Base-by-base conservation (phyloP, 257 asterid species). In the Fraxinus excelsior region DNA sequence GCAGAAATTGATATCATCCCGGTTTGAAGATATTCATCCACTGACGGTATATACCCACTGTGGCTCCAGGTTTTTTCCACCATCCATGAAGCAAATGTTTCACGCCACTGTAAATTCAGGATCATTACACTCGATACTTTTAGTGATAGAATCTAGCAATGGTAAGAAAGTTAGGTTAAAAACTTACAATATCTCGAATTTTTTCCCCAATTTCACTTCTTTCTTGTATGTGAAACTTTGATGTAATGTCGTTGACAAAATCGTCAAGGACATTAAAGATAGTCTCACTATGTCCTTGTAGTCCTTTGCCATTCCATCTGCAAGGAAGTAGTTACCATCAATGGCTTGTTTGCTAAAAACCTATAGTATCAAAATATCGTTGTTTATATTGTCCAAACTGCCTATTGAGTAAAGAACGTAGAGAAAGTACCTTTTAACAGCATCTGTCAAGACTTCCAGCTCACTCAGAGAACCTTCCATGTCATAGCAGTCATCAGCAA, bases 401-500 rank as follows among this genome's bases (percentile, higher is more conserved):
- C n/a, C n/a, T n/a, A n/a, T n/a, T n/a, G n/a, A n/a, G n/a, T n/a
- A n/a, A n/a, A n/a, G n/a, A n/a, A n/a, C 34, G 34, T 31, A 31
- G 58, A 8, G 44, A n/a, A 23, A 3, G 9, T 78, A 86, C 92
- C 90, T 87, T 60, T 70, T 76, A 60, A 91, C 65, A 5, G 94
- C 92, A 35, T 80, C 75, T 1, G 92, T 91, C 70, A 91, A 74
- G 31, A 28, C 60, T 78, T 85, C 51, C 58, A 88, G 26, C 21
- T 91, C 87, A 4, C 12, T 16, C 19, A 77, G 11, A 35, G 92
- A 81, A 11, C 90, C 96, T 80, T 89, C 88, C 83, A 84, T 73
- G 60, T 91, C 96, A 42, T 85, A 91, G 65, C 82, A 91, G 35
- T 89, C 96, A 72, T 89, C 96, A 2, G 91, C 90, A 37, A 91